Evolutionary conservation across 1,284 basidiomycete genomes (phyloP).

Genomic region (Fomitopsis schrenkii): DNA sequence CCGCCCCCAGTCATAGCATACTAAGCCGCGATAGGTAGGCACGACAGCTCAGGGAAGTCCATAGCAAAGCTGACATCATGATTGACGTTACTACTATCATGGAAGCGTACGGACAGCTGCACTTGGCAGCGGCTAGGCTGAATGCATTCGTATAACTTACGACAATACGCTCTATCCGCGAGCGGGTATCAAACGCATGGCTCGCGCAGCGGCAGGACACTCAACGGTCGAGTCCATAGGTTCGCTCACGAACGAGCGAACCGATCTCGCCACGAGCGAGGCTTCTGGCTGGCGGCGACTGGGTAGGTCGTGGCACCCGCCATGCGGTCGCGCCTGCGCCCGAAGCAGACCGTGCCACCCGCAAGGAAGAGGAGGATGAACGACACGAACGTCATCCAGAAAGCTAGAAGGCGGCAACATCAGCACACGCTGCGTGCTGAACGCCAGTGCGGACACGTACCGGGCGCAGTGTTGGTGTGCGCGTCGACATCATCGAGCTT

Average conservation of each 20-base stretch:
- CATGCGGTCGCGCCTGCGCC: conserved; percentile 41
- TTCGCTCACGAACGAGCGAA: conserved; percentile 13
- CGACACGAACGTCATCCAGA: conserved; percentile 72
- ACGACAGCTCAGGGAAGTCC: no score
- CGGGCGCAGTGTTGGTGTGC: conserved; percentile 52
- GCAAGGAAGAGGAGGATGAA: conserved; percentile 60
- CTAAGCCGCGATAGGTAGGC: no score
- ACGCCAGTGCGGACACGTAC: conserved; percentile 31
- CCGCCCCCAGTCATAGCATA: no score
- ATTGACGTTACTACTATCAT: no score
- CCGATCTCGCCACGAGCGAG: conserved; percentile 19
- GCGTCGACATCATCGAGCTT: conserved; percentile 40
- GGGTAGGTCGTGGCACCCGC: conserved; percentile 23
- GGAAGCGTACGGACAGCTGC: no score
- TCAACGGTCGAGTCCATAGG: no score
- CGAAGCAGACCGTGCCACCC: conserved; percentile 67
- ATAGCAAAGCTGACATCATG: no score
- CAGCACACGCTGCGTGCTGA: not conserved
- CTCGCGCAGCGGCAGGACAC: no score
- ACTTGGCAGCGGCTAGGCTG: no score
- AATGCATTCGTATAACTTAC: no score
- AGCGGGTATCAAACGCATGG: no score
- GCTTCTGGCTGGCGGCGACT: conserved; percentile 10
- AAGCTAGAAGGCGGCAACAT: conserved; percentile 36
- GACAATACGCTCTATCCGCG: no score